Evolutionary conservation across 495 filamentous ascomycete genomes (phyloP), one percentile per base, ranked within the genome.

Genomic region (Gamarada debralockiae): DNA sequence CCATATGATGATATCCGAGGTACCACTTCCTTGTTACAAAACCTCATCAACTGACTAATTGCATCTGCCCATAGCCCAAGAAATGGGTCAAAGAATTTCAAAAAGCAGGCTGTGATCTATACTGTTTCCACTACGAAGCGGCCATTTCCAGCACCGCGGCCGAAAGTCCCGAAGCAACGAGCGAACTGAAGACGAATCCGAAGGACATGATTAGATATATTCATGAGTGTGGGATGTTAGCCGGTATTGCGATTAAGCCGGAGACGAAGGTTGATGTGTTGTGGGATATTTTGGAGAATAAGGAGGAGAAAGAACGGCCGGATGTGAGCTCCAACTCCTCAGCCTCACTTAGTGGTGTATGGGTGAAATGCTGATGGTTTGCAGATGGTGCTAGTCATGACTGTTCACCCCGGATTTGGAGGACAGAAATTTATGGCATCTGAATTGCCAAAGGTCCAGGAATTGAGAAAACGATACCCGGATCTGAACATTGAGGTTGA

Each of bases 1-100:
- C 80, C 93, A 98, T 68, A 97, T 98, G 95, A 98, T 98, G 93
- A 95, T 98, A 61, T 84, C 87, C 61, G 93, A 98, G 88, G 91
- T 93, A 77, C 39, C 55, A 18, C 50, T 50, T 18, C 5, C 34
- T 27, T 4, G n/a, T n/a, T n/a, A n/a, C n/a, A n/a, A n/a, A n/a
- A n/a, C n/a, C n/a, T n/a, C n/a, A 34, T 17, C 24, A 3, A 17
- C 6, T 15, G n/a, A 29, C 37, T 29, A 33, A 36, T 44, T 8
- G 23, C 21, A 3, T 20, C 17, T 33, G 21, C 24, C 3, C 43
- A 36, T 53, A 95, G 93, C 93, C 93, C 43, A 92, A 97, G 73
- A 92, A 90, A 78, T 98, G 93, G 93, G 90, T 97, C 58, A 84
- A 84, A 53, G 89, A 96, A 37, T 97, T 98, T 77, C 79, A 95